Conservation (phyloP, 352 stramenopile species). For the Globisporangium paddicum region DNA sequence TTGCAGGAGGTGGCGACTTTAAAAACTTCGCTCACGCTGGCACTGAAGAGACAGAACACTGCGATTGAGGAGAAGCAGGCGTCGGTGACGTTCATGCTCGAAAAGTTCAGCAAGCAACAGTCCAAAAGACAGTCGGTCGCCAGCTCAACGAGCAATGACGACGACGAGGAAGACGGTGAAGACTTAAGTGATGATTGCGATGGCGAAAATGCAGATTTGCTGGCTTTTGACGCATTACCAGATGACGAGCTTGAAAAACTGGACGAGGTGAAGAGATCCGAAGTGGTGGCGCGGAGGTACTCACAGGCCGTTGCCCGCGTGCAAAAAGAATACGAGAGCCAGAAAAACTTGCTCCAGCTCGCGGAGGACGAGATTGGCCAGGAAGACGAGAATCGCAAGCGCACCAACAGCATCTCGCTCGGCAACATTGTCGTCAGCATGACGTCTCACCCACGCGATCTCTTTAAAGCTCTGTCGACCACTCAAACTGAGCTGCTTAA, state of each 20-base stretch:
- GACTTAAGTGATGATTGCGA: neutral
- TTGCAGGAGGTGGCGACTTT: conserved; percentile 33
- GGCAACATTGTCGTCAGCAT: conserved; percentile 49
- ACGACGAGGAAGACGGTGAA: neutral
- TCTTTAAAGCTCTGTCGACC: conserved; percentile 55
- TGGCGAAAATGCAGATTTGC: neutral
- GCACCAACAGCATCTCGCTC: conserved; percentile 54
- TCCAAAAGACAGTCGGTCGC: neutral
- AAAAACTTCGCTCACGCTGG: conserved; percentile 38
- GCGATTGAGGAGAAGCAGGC: conserved; percentile 61
- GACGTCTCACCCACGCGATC: conserved; percentile 48
- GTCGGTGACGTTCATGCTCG: conserved; percentile 38
- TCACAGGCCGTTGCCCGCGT: conserved; percentile 49
- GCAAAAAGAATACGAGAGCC: conserved; percentile 43
- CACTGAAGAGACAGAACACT: conserved; percentile 35
- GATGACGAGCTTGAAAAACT: conserved; percentile 15
- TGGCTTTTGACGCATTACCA: neutral
- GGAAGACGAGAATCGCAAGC: conserved; percentile 39
- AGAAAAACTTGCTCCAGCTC: conserved; percentile 37
- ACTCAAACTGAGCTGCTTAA: conserved; percentile 39
- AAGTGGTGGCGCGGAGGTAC: conserved; percentile 42
- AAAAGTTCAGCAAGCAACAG: conserved; percentile 20
- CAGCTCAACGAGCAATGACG: neutral
- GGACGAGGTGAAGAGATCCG: conserved; percentile 40
- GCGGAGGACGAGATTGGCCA: conserved; percentile 31